Evolutionary conservation across 2,329 filamentous ascomycete genomes (phyloP).

Genomic region (Tolypocladium album): DNA sequence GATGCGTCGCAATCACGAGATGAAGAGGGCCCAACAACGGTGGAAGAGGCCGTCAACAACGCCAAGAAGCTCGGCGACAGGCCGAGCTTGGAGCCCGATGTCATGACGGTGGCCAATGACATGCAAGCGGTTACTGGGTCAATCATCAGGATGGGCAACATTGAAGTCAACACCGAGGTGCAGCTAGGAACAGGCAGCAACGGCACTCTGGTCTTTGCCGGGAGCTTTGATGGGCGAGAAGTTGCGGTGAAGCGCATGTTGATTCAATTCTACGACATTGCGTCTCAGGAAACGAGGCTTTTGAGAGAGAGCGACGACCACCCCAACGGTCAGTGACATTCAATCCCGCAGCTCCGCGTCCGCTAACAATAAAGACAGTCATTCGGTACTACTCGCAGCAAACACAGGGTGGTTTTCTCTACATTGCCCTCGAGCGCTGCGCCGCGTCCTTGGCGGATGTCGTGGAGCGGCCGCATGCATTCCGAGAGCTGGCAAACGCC

Average conservation of each 20-base stretch:
- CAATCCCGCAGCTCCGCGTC: background rate
- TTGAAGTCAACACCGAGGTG: slow-evolving; percentile 53
- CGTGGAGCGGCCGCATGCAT: slow-evolving; percentile 62
- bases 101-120: slow-evolving; percentile 45
- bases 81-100: slow-evolving; percentile 48
- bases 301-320: slow-evolving; percentile 92
- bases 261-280: slow-evolving; percentile 90
- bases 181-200: slow-evolving; percentile 76
- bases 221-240: slow-evolving; percentile 85
- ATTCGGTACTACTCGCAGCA: slow-evolving; percentile 95
- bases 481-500: slow-evolving; percentile 58
- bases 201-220: slow-evolving; percentile 91
- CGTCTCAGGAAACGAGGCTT: slow-evolving; percentile 84
- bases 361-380: slow-evolving; percentile 36
- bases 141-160: slow-evolving; percentile 50
- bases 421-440: slow-evolving; percentile 91
- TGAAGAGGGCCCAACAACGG: slow-evolving; percentile 29
- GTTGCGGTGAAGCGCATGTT: slow-evolving; percentile 97
- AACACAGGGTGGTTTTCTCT: slow-evolving; percentile 79
- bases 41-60: slow-evolving; percentile 52
- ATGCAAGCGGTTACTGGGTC: slow-evolving; percentile 49
- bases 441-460: slow-evolving; percentile 89
- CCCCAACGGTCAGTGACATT: slow-evolving; percentile 53
- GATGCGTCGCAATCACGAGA: slow-evolving; percentile 39
- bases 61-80: slow-evolving; percentile 47